Evolutionary conservation across 768 basidiomycete genomes (phyloP), one percentile per base, ranked within the genome.

Genomic region (Russula compacta): DNA sequence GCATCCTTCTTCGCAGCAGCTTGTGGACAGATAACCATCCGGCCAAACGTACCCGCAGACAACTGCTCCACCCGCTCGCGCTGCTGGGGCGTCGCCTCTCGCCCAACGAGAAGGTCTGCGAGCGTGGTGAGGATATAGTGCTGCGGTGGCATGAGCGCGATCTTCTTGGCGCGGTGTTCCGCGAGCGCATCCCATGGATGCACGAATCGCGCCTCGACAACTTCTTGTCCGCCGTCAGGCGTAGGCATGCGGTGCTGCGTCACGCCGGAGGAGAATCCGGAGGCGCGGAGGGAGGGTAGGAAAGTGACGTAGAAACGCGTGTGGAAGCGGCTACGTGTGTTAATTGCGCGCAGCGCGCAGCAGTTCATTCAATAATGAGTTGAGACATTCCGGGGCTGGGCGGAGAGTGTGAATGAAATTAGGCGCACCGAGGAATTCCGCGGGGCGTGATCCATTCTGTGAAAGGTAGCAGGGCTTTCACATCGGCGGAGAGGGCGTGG

Each of bases 381-480:
- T 29, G 24, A 29, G 2, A 29, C 24, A 3, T 29, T 29, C 24
- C 24, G 24, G 24, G 24, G 24, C 24, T 29, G 24, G 24, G 24
- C 24, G 24, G 24, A 29, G 19, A 9, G 44, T 21, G 44, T 21
- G 43, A 19, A 19, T n/a, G n/a, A 4, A 17, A 7, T 15, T 60
- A 40, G 24, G 24, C 75, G 67, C 66, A 84, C 87, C 80, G 76
- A 38, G 82, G 78, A 32, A 72, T 66, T 33, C 74, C 77, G 9
- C 71, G 68, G n/a, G 87, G 87, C 2, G 87, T 88, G 53, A 87
- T 78, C 87, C 87, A 89, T 66, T 83, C 77, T 2, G 86, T 88
- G 69, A 89, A 87, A 1, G 85, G 85, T n/a, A 85, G 68, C 19
- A 89, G 72, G 1, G 78, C 72, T 14, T 73, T 68, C 9, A 73